A percentile compares a stretch with the other conserved stretches of the same genome.
Evolutionary conservation across 352 stramenopile species (phyloP).

Genomic region (Globisporangium acanthophoron): DNA sequence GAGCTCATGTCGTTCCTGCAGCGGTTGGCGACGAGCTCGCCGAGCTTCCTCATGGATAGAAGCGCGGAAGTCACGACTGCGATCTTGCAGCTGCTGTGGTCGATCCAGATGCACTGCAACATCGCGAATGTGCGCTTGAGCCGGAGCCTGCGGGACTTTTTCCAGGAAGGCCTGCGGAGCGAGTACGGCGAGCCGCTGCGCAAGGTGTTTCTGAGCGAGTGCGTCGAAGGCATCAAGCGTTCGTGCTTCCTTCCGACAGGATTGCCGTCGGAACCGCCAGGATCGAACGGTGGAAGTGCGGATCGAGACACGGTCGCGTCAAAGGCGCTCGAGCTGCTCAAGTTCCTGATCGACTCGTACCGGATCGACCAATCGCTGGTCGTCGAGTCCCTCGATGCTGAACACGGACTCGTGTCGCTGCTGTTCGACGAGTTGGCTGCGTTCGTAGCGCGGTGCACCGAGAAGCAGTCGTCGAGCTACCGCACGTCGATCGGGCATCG

Average conservation of each 20-base stretch:
- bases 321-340: conserved; percentile 76
- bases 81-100: conserved; percentile 76
- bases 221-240: conserved; percentile 70
- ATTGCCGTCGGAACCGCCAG: conserved; percentile 4
- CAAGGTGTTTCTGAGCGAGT: conserved; percentile 68
- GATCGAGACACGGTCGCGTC: conserved; percentile 44
- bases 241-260: conserved; percentile 42
- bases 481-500: conserved; percentile 75
- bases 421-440: conserved; percentile 83
- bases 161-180: conserved; percentile 72
- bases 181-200: conserved; percentile 62
- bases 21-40: conserved; percentile 54
- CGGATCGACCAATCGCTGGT: conserved; percentile 56
- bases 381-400: conserved; percentile 66
- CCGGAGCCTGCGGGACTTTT: conserved; percentile 68
- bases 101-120: conserved; percentile 72
- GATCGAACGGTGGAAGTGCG: conserved; percentile 2
- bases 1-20: conserved; percentile 81
- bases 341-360: conserved; percentile 86
- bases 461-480: conserved; percentile 51
- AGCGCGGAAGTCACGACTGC: conserved; percentile 51
- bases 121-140: conserved; percentile 56
- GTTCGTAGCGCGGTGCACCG: conserved; percentile 54
- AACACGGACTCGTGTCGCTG: conserved; percentile 65
- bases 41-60: conserved; percentile 69